These are phyloP conservation scores for Cladobotryum protrusum DNA, from an alignment of 2,329 filamentous ascomycete genomes.

Conservation along the genomic window DNA sequence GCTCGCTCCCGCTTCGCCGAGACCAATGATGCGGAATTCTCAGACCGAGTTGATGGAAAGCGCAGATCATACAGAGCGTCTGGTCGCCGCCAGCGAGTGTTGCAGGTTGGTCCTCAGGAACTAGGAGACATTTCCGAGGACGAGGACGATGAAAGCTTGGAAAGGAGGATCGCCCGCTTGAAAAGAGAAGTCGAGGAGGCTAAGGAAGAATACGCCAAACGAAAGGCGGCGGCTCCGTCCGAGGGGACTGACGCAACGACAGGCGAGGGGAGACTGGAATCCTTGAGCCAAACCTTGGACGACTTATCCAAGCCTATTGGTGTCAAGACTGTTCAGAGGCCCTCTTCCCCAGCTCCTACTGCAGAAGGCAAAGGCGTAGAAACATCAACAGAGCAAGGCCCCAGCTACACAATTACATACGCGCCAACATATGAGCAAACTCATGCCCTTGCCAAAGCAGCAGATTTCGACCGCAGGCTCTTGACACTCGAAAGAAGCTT, in stretches of 20 bases:
- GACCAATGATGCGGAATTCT: constrained; percentile 76
- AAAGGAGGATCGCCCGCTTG: constrained; percentile 73
- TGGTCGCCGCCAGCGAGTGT: constrained; percentile 57
- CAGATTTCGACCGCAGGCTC: constrained; percentile 81
- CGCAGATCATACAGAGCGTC: constrained; percentile 77
- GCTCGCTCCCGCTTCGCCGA: constrained; percentile 82
- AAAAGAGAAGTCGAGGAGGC: constrained; percentile 76
- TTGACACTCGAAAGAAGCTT: constrained; percentile 72
- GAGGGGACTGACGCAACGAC: constrained; percentile 43
- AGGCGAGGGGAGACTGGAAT: constrained; percentile 41
- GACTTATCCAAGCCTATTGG: constrained; percentile 43
- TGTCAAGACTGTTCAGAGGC: constrained; percentile 10
- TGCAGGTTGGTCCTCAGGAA: constrained; percentile 58
- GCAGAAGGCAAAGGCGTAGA: constrained; percentile 16
- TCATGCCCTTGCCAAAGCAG: constrained; percentile 70
- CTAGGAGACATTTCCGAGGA: constrained; percentile 71
- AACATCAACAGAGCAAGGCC: constrained; percentile 11
- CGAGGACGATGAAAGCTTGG: constrained; percentile 68
- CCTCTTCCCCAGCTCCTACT: constrained; percentile 11
- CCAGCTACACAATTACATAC: constrained; percentile 60
- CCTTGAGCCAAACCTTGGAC: constrained; percentile 67
- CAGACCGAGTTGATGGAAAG: constrained; percentile 77
- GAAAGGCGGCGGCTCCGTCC: constrained; percentile 36
- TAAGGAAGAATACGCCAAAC: constrained; percentile 55
- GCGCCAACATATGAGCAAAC: constrained; percentile 59